phyloP scores from a whole-genome alignment of 202 grass and related monocot genomes.

The Brachypodium distachyon region DNA sequence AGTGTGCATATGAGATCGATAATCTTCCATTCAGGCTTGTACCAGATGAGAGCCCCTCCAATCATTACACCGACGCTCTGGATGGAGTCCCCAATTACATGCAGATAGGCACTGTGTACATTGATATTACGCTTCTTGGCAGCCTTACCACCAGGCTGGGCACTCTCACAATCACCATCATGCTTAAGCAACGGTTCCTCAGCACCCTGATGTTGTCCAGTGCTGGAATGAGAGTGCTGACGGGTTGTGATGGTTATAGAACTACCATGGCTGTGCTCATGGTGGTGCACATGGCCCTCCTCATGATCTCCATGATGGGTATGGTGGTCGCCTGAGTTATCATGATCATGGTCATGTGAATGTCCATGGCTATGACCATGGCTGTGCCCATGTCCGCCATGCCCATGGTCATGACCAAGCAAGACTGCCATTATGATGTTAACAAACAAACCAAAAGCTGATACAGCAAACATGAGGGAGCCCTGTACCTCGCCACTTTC shows the following conservation, averaged over 20 bases:
- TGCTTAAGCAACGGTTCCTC: constrained; percentile 57
- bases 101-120: constrained; percentile 92
- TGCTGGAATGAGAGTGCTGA: constrained; percentile 39
- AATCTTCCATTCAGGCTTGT: constrained; percentile 96
- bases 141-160: constrained; percentile 17
- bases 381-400: constrained; percentile 38
- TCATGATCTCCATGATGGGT: constrained; percentile 33
- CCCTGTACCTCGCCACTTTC: constrained; percentile 73
- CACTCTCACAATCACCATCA: constrained; percentile 14
- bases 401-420: constrained; percentile 85
- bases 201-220: constrained; percentile 27
- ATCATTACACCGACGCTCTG: constrained; percentile 93
- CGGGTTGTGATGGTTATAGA: constrained; percentile 43
- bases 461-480: constrained; percentile 85
- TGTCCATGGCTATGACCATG: constrained; percentile 38
- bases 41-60: constrained; percentile 91
- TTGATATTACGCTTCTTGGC: constrained; percentile 82
- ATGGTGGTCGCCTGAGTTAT: constrained; percentile 25
- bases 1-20: constrained; percentile 94
- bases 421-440: constrained; percentile 97
- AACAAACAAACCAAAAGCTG: constrained; percentile 88
- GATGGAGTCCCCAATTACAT: constrained; percentile 83
- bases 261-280: constrained; percentile 25
- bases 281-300: constrained; percentile 22
- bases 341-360: constrained; percentile 36